phyloP scores from a whole-genome alignment of 768 basidiomycete genomes.

The Royoungia palumana region DNA sequence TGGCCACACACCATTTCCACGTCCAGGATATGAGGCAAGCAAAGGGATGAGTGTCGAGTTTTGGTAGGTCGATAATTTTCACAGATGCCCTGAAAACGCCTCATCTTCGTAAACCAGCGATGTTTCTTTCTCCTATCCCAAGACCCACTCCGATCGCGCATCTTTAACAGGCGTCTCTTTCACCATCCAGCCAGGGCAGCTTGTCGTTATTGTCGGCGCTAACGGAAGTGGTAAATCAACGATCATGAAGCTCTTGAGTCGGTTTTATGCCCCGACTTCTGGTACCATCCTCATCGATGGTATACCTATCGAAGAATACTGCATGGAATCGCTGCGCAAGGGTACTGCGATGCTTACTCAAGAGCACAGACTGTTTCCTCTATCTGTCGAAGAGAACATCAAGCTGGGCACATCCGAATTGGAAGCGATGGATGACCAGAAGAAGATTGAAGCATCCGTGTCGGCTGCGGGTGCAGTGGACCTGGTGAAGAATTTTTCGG shows the following conservation, averaged over 20 bases:
- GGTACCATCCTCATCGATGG: slow-evolving; percentile 42
- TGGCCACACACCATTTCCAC: slow-evolving; percentile 24
- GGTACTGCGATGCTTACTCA: slow-evolving; percentile 44
- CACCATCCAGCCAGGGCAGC: slow-evolving; percentile 29
- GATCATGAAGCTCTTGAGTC: slow-evolving; percentile 39
- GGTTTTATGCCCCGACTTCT: slow-evolving; percentile 30
- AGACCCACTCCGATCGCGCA: slow-evolving; percentile 22
- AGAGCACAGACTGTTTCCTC: slow-evolving; percentile 35
- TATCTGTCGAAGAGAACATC: slow-evolving; percentile 41
- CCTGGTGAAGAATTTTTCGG: slow-evolving; percentile 37
- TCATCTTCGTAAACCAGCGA: slow-evolving; percentile 32
- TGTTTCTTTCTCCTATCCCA: slow-evolving; percentile 53
- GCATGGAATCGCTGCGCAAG: slow-evolving; percentile 31
- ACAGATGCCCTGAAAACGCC: too few species aligned
- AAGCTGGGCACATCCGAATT: slow-evolving; percentile 29
- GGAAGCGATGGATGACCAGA: slow-evolving; percentile 12
- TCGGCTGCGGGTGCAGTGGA: slow-evolving; percentile 39
- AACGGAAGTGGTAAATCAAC: slow-evolving; percentile 36
- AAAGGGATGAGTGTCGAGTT: slow-evolving; percentile 20
- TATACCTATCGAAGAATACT: slow-evolving; percentile 31
- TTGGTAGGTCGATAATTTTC: slow-evolving; percentile 5
- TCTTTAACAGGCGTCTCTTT: slow-evolving; percentile 31
- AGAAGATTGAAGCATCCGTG: slow-evolving; percentile 20
- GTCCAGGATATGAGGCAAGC: slow-evolving; percentile 8
- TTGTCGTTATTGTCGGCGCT: slow-evolving; percentile 34